These are phyloP conservation scores for Ceratocystis destructans DNA, from an alignment of 2,329 filamentous ascomycete genomes.

Conservation along the genomic window DNA sequence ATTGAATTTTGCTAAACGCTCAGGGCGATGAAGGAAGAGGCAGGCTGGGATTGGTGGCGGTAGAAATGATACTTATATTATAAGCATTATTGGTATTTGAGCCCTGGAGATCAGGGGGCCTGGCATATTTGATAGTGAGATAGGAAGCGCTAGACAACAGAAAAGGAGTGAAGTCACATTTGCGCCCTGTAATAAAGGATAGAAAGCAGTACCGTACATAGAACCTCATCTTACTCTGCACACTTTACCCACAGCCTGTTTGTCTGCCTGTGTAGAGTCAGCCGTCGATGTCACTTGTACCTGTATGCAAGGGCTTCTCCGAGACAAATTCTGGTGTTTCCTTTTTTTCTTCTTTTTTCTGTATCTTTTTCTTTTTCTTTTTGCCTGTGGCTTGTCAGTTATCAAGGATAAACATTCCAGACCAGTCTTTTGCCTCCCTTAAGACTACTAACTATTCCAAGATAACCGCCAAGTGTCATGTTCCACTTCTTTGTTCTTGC, in stretches of 20 bases:
- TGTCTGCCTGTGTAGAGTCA: background rate
- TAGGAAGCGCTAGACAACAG: background rate
- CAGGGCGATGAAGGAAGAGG: background rate
- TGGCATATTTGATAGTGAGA: background rate
- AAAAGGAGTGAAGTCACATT: background rate
- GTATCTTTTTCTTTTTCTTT: background rate
- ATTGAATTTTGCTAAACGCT: background rate
- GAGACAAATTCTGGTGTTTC: background rate
- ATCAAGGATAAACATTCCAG: background rate
- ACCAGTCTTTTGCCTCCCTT: background rate
- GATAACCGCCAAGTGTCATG: no score
- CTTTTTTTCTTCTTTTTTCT: background rate
- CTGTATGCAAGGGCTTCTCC: background rate
- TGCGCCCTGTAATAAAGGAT: background rate
- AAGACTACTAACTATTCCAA: no score
- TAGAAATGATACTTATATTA: background rate
- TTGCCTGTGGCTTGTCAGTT: background rate
- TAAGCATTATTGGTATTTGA: background rate
- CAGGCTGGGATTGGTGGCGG: background rate
- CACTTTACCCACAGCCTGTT: background rate
- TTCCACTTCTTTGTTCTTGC: no score
- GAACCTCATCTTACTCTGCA: background rate
- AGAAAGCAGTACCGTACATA: background rate
- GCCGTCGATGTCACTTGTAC: background rate
- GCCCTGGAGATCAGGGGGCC: constrained; percentile 4